Conservation (phyloP, 139 green algal species). For the Edaphochlamys debaryana region DNA sequence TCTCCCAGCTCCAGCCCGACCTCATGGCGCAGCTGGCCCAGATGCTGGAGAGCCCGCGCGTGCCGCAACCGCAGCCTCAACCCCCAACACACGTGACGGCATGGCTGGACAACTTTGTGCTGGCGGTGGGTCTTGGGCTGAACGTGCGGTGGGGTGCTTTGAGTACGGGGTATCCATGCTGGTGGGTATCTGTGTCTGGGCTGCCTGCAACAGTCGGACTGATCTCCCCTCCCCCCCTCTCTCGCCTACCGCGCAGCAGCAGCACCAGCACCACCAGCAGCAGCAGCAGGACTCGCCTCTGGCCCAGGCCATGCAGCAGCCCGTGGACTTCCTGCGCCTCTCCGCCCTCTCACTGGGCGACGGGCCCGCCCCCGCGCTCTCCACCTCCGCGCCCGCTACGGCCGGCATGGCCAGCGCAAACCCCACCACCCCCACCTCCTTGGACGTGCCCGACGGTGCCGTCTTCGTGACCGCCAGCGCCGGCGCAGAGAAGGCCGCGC, state of each 20-base stretch:
- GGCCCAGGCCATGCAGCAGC: neutral
- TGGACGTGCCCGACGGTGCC: slow-evolving; percentile 28
- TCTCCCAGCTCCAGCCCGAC: slow-evolving; percentile 8
- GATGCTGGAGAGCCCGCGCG: slow-evolving; percentile 19
- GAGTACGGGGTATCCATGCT: too few relatives aligned
- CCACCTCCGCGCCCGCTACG: too few relatives aligned
- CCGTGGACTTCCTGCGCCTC: neutral
- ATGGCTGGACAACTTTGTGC: slow-evolving; percentile 34
- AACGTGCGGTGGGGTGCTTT: too few relatives aligned
- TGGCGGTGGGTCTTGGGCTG: slow-evolving; percentile 20
- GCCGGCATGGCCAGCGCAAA: too few relatives aligned
- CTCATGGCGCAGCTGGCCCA: slow-evolving; percentile 30
- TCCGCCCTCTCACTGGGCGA: slow-evolving; percentile 14
- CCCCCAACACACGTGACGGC: slow-evolving; percentile 19
- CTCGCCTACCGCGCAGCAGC: neutral
- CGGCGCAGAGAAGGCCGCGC: neutral
- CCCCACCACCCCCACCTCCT: neutral
- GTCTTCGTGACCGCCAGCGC: slow-evolving; percentile 2
- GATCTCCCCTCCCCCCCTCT: too few relatives aligned
- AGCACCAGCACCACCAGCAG: slow-evolving; percentile 8
- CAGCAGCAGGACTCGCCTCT: neutral
- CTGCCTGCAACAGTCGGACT: neutral
- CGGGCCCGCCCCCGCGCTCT: neutral
- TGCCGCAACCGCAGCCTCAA: neutral
- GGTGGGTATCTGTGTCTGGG: too few relatives aligned